Conservation (phyloP, 208 protist species). For the Leishmania tropica region DNA sequence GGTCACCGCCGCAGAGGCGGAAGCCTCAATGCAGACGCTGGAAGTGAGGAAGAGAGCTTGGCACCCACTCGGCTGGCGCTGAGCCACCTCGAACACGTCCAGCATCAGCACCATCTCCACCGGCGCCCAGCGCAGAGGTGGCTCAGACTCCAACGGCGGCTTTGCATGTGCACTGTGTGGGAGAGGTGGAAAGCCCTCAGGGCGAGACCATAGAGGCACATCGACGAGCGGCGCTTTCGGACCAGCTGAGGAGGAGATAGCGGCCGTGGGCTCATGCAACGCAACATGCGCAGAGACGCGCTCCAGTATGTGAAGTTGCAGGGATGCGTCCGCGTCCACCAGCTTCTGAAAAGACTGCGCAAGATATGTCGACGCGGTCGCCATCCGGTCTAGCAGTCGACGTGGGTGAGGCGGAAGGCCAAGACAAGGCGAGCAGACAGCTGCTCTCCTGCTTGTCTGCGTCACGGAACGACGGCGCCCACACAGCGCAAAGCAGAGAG, state of each 20-base stretch:
- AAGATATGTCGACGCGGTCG: not conserved
- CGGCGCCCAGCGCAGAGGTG: not conserved
- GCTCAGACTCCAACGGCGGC: not conserved
- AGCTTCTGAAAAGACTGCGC: not conserved
- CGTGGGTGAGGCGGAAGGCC: not conserved
- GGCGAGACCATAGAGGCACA: slow-evolving; percentile 2
- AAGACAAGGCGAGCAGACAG: not conserved
- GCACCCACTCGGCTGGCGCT: slow-evolving; percentile 29
- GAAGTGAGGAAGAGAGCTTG: slow-evolving; percentile 26
- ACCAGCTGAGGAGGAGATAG: not conserved
- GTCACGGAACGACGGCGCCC: not conserved
- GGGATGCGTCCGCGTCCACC: not conserved
- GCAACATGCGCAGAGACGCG: not conserved
- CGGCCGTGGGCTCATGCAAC: not conserved
- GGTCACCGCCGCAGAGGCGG: slow-evolving; percentile 19
- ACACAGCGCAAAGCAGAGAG: not conserved
- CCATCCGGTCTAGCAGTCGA: not conserved
- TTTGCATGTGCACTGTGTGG: not conserved
- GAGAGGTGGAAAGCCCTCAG: not conserved
- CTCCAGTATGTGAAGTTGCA: slow-evolving; percentile 8
- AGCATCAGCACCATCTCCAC: slow-evolving; percentile 27
- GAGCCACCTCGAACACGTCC: slow-evolving; percentile 46
- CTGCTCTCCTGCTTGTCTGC: not conserved
- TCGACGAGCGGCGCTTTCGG: not conserved
- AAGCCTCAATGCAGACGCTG: slow-evolving; percentile 4